Evolutionary conservation across 2,329 filamentous ascomycete genomes (phyloP), one percentile per base, ranked within the genome.

Genomic region (Aureobasidium lini): DNA sequence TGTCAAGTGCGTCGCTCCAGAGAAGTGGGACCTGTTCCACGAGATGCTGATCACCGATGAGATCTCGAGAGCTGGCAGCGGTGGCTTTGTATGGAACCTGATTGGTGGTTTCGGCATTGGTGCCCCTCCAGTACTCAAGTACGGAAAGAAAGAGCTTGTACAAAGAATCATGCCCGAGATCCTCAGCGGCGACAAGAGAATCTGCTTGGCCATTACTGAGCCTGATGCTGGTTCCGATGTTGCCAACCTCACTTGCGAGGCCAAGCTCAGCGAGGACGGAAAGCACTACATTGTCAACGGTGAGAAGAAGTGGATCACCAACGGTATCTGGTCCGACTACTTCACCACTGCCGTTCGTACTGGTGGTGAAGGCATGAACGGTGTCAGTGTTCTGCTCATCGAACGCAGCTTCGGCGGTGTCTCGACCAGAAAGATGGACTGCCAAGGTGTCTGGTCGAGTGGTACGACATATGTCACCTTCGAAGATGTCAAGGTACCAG

Each of bases 261-360:
- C 94, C 29, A 96, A 96, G 81, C 82, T 97, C 60, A 89, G 84
- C 64, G 89, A 94, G 67, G 94, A 99, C 69, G 94, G 94, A 70
- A 97, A 97, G 81, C 90, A 97, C 78, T 99, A 95, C 77, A 97
- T 97, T 66, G 94, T 99, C 76, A 99, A 97, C 71, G 94, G 94
- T 59, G 93, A 96, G 84, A 97, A 99, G 88, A 99, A 99, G 79
- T 97, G 94, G 93, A 97, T 97, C 75, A 97, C 93, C 69, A 99
- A 99, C 76, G 94, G 94, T 70, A 64, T 64, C 60, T 96, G 91
- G 90, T 84, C 81, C 63, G 94, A 99, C 75, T 99, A 97, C 79
- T 97, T 97, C 80, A 97, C 94, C 59, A 95, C 90, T 13, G 94
- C 93, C 29, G 94, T 99, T 40, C 87, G 94, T 62, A 99, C 94